Evolutionary conservation across 768 basidiomycete species (phyloP), one percentile per base, ranked within the genome.

Genomic region (Lentinula raphanica): DNA sequence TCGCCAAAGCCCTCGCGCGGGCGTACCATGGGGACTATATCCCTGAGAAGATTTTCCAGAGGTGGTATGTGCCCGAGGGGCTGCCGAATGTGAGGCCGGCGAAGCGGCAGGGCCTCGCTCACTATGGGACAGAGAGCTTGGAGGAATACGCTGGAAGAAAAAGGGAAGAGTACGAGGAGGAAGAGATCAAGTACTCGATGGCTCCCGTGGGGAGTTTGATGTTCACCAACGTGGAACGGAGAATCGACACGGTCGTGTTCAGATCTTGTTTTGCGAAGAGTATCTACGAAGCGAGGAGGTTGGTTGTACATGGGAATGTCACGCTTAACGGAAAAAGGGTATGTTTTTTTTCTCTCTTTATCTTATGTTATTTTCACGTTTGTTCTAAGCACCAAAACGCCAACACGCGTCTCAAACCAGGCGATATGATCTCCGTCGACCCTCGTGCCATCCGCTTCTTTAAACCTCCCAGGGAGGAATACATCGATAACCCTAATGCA

Each of bases 1-100:
- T 75, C 19, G 84, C 92, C 12, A 97, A 96, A 72, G 80, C 86
- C 3, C 84, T 93, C 59, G 81, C 93, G 31, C 86, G 95, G 57
- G 95, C 86, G 3, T 98, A 98, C 79, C 97, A 98, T 68, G 94
- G 95, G 23, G 95, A 97, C 79, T 88, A 83, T 68, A 94, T 98
- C 60, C 86, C 86, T 54, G 93, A 96, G 76, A 89, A 87, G 66
- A 87, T 87, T 36, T 98, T 98, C 82, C 94, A 94, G 69, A 84
- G 89, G 58, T 94, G 93, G 90, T 98, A 94, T 70, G 82, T 99
- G 36, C 96, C 96, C 15, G 78, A 83, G 59, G 86, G 81, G 0
- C 79, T 98, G 15, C 96, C 92, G 0, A 92, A 94, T 66, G 90
- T 92, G 55, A 88, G 90, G 49, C 92, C 82, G 42, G 80, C 76